These are phyloP conservation scores for Cladorrhinum sp. DNA, from an alignment of 2,329 filamentous ascomycete species.

Conservation along the genomic window DNA sequence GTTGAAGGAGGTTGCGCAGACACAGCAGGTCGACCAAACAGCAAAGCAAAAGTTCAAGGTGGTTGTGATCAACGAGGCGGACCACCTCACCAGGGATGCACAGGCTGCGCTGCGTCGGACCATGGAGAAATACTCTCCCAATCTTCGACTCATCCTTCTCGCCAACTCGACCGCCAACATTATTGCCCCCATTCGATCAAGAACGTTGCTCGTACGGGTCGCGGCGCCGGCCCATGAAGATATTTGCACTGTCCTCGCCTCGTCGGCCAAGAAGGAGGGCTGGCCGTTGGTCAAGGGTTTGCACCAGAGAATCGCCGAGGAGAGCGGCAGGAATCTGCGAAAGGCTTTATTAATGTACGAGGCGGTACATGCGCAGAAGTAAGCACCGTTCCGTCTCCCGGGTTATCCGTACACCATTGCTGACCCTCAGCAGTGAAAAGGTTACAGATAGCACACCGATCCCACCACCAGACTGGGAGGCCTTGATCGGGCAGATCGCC, in stretches of 20 bases:
- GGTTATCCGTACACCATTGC: not conserved
- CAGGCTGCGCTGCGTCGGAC: conserved; percentile 91
- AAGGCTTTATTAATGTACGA: conserved; percentile 95
- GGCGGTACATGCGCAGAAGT: conserved; percentile 96
- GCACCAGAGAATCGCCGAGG: conserved; percentile 80
- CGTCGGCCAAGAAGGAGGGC: conserved; percentile 71
- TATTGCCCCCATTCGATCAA: conserved; percentile 93
- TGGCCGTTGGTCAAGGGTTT: conserved; percentile 75
- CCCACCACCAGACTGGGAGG: conserved; percentile 95
- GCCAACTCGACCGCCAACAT: conserved; percentile 98
- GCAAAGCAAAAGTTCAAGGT: conserved; percentile 96
- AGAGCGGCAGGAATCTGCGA: conserved; percentile 87
- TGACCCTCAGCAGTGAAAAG: conserved; percentile 64
- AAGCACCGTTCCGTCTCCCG: conserved; percentile 34
- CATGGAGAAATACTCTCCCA: conserved; percentile 99
- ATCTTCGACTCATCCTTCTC: conserved; percentile 83
- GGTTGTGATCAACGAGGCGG: conserved; percentile 98
- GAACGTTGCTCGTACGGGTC: conserved; percentile 87
- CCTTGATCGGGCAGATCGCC: conserved; percentile 83
- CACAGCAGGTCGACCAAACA: conserved; percentile 92
- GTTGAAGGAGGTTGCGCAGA: conserved; percentile 96
- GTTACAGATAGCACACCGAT: conserved; percentile 87
- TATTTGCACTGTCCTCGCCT: conserved; percentile 73
- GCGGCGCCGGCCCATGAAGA: conserved; percentile 82
- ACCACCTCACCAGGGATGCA: conserved; percentile 88